Conservation (phyloP, 2,329 filamentous ascomycete species). For the Penicillium oxalicum region DNA sequence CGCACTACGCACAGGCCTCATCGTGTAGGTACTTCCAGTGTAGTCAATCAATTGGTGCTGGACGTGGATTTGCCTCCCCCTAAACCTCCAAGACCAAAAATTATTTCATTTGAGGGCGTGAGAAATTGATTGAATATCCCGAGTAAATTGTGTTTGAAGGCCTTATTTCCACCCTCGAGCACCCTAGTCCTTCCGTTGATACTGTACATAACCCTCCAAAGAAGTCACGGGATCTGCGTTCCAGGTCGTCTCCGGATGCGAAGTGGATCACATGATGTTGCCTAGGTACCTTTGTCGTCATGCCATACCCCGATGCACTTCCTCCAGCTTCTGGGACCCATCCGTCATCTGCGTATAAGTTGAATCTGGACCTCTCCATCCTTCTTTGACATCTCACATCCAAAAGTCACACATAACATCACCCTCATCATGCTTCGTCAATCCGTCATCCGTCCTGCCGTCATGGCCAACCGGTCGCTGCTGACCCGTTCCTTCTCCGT, state of each 20-base stretch:
- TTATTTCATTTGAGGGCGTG: no score
- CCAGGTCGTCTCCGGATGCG: background rate
- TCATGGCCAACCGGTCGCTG: slow-evolving; percentile 48
- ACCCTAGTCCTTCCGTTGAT: no score
- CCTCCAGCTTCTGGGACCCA: slow-evolving; percentile 1
- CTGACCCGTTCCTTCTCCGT: slow-evolving; percentile 57
- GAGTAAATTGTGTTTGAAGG: no score
- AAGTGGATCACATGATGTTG: slow-evolving; percentile 11
- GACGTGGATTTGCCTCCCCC: no score
- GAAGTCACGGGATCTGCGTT: background rate
- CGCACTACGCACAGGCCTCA: no score
- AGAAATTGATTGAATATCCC: no score
- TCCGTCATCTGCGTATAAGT: background rate
- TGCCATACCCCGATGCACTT: slow-evolving; percentile 3
- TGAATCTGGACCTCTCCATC: background rate
- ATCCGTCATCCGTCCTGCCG: slow-evolving; percentile 51
- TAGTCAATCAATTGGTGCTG: no score
- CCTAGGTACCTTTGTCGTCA: slow-evolving; percentile 17
- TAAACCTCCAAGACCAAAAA: no score
- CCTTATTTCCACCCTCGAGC: slow-evolving; percentile 3
- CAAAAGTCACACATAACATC: slow-evolving; percentile 1
- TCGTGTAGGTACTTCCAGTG: no score
- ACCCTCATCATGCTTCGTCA: slow-evolving; percentile 60
- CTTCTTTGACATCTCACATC: background rate
- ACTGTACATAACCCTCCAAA: slow-evolving; percentile 4